phyloP scores from a whole-genome alignment of 257 asterid genomes.

The Lycium ferocissimum region DNA sequence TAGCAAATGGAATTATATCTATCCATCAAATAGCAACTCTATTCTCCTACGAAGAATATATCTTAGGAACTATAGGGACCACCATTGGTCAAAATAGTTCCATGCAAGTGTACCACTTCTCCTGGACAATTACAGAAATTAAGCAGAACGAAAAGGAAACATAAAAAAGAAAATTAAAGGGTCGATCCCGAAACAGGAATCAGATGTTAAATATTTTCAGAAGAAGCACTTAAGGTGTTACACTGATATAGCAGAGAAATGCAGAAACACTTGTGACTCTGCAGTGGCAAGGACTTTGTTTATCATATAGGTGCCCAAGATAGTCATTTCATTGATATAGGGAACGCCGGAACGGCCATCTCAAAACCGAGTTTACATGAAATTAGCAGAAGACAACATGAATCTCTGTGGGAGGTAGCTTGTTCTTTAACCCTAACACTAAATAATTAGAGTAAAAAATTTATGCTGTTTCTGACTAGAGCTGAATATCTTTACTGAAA shows the following conservation, averaged over 20 bases:
- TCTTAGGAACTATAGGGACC: background rate
- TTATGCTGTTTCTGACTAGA: background rate
- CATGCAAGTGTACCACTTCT: background rate
- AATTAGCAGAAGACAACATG: background rate
- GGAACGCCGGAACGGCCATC: too few relatives aligned
- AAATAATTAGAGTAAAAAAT: background rate
- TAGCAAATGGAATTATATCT: background rate
- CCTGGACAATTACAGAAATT: background rate
- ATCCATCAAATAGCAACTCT: background rate
- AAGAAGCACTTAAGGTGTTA: background rate
- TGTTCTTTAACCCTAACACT: background rate
- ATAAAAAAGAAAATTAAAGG: background rate
- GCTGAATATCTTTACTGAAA: background rate
- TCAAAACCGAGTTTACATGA: background rate
- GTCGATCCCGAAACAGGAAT: background rate
- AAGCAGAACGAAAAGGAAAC: background rate
- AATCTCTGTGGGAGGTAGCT: conserved; percentile 1
- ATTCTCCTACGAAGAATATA: background rate
- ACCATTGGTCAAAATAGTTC: background rate
- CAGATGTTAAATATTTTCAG: background rate
- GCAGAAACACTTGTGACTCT: background rate
- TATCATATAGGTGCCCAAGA: background rate
- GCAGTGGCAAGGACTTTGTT: conserved; percentile 20
- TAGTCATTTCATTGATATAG: background rate
- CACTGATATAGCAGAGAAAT: background rate